phyloP scores from a whole-genome alignment of 2,329 filamentous ascomycete species.

The Pezizomycotina sp. region DNA sequence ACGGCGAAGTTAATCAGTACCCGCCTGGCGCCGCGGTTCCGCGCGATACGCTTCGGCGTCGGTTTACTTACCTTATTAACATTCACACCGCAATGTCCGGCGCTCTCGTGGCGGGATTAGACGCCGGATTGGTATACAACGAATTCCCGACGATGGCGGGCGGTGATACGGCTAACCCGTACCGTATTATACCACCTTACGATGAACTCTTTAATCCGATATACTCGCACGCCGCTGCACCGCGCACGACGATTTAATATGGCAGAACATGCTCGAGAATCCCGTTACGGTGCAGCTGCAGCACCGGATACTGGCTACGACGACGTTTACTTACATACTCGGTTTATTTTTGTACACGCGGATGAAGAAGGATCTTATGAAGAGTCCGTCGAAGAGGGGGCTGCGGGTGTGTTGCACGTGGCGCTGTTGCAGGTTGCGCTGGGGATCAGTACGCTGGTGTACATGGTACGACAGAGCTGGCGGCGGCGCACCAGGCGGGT shows the following conservation, averaged over 20 bases:
- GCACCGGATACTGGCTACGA: constrained; percentile 79
- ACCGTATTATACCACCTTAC: constrained; percentile 64
- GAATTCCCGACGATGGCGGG: constrained; percentile 93
- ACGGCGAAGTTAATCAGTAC: constrained; percentile 13
- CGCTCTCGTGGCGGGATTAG: constrained; percentile 70
- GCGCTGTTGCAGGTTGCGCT: constrained; percentile 66
- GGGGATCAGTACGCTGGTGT: constrained; percentile 80
- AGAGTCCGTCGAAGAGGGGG: constrained; percentile 46
- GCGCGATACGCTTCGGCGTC: constrained; percentile 64
- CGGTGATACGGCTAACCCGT: constrained; percentile 62
- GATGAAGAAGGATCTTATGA: constrained; percentile 43
- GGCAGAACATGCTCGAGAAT: constrained; percentile 97
- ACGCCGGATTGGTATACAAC: constrained; percentile 96
- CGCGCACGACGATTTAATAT: constrained; percentile 58
- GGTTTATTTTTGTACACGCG: constrained; percentile 67
- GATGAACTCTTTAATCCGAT: constrained; percentile 22
- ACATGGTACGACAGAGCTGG: constrained; percentile 78
- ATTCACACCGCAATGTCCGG: not conserved
- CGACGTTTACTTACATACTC: constrained; percentile 68
- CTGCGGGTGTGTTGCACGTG: constrained; percentile 69
- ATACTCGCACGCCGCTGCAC: constrained; percentile 20
- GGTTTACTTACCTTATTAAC: constrained; percentile 38
- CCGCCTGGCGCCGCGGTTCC: constrained; percentile 34
- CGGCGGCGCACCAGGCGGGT: constrained; percentile 84
- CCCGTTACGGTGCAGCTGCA: constrained; percentile 89